Evolutionary conservation across 2,329 filamentous ascomycete species (phyloP).

Genomic region (Pezizomycotina sp.): DNA sequence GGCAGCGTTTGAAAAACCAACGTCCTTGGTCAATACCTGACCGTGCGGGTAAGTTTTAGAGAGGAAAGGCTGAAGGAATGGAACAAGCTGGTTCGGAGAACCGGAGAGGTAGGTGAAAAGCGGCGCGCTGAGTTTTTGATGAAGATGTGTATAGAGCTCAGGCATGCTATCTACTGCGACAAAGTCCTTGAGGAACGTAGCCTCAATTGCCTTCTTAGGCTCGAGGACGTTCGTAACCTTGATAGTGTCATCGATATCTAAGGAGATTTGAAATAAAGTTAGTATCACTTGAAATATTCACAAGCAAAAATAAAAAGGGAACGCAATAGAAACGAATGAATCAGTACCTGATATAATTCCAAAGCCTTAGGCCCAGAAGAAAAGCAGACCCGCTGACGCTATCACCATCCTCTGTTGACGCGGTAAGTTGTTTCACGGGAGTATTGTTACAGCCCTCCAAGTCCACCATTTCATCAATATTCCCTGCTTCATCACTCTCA

Average conservation of each 20-base stretch:
- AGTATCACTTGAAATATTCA: too few relatives aligned
- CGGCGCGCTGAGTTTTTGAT: slow-evolving; percentile 39
- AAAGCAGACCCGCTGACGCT: too few relatives aligned
- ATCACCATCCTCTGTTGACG: too few relatives aligned
- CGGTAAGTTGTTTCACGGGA: too few relatives aligned
- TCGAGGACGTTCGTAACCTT: slow-evolving; percentile 74
- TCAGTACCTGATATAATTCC: too few relatives aligned
- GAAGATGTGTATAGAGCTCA: slow-evolving; percentile 55
- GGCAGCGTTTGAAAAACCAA: slow-evolving; percentile 26
- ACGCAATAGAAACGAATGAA: too few relatives aligned
- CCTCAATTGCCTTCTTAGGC: slow-evolving; percentile 60
- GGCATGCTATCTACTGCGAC: slow-evolving; percentile 68
- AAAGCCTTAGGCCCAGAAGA: too few relatives aligned
- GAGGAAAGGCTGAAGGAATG: slow-evolving; percentile 63
- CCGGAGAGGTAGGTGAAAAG: slow-evolving; percentile 89
- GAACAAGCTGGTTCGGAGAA: slow-evolving; percentile 86
- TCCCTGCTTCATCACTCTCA: too few relatives aligned
- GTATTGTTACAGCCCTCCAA: too few relatives aligned
- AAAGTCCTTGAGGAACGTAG: slow-evolving; percentile 68
- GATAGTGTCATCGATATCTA: slow-evolving; percentile 89
- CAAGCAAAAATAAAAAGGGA: too few relatives aligned
- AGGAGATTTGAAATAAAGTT: background rate
- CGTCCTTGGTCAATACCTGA: slow-evolving; percentile 70
- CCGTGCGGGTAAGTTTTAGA: slow-evolving; percentile 55
- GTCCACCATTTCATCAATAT: too few relatives aligned